Conservation (phyloP, 768 basidiomycete species). For the Mycena floridula region DNA sequence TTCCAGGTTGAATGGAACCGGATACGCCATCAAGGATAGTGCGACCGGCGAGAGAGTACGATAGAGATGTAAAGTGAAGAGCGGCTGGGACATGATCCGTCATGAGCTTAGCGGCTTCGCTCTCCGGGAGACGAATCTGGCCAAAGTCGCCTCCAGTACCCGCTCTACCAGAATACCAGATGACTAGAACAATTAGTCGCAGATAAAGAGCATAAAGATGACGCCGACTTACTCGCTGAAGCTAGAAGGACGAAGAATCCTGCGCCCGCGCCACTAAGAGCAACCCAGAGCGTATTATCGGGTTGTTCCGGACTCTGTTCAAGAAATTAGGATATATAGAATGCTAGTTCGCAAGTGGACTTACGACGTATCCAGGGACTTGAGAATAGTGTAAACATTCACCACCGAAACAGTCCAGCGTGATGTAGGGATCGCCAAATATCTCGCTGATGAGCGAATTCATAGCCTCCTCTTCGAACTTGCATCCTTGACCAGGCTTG, state of each 20-base stretch:
- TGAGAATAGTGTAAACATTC: constrained; percentile 93
- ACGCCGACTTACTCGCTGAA: constrained; percentile 42
- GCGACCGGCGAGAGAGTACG: constrained; percentile 66
- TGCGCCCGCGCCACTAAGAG: constrained; percentile 76
- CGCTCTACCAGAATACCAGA: constrained; percentile 90
- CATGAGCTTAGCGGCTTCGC: constrained; percentile 81
- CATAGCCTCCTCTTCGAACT: constrained; percentile 96
- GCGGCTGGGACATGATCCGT: constrained; percentile 91
- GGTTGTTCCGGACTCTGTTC: constrained; percentile 71
- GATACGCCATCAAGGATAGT: constrained; percentile 76
- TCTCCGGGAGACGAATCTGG: constrained; percentile 71
- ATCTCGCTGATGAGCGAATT: constrained; percentile 89
- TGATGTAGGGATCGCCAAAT: constrained; percentile 90
- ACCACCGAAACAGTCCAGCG: constrained; percentile 79
- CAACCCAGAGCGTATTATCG: constrained; percentile 77
- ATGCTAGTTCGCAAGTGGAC: constrained; percentile 12
- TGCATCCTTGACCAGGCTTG: constrained; percentile 63
- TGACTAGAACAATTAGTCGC: constrained; percentile 29
- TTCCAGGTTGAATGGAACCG: constrained; percentile 81
- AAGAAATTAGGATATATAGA: neutral
- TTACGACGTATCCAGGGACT: constrained; percentile 86
- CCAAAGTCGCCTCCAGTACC: constrained; percentile 61
- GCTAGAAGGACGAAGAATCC: constrained; percentile 67
- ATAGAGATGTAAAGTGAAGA: constrained; percentile 82
- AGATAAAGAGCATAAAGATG: neutral